Evolutionary conservation across 129 eudicot genomes (phyloP).

Genomic region (Mikania micrantha): DNA sequence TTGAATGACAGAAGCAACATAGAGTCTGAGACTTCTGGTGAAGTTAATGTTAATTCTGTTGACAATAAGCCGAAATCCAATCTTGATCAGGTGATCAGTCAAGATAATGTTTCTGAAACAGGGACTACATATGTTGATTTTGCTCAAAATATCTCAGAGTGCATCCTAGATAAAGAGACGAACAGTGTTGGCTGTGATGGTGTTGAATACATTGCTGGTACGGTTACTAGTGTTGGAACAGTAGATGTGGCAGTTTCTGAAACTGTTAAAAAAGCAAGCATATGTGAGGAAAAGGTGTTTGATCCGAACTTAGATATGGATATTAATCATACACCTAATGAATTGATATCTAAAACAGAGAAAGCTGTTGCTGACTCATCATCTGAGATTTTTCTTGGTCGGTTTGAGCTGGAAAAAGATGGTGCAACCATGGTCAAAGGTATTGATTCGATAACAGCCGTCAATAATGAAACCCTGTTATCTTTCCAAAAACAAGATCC

Average conservation of each 20-base stretch:
- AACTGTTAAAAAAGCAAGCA: slow-evolving; percentile 17
- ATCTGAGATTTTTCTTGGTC: slow-evolving; percentile 29
- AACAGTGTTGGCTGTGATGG: background rate
- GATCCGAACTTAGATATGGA: slow-evolving; percentile 20
- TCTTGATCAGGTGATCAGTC: slow-evolving; percentile 22
- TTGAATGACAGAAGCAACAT: slow-evolving; percentile 17
- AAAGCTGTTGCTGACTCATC: slow-evolving; percentile 28
- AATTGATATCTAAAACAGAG: slow-evolving; percentile 25
- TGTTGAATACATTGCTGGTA: slow-evolving; percentile 12
- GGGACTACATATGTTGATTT: background rate
- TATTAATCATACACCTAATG: slow-evolving; percentile 13
- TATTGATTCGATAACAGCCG: slow-evolving; percentile 10
- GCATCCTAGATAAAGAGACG: background rate
- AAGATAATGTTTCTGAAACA: slow-evolving; percentile 22
- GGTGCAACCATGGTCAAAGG: slow-evolving; percentile 13
- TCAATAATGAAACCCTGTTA: slow-evolving; percentile 2
- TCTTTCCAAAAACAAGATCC: slow-evolving; percentile 24
- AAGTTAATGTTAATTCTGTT: slow-evolving; percentile 10
- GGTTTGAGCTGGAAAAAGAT: slow-evolving; percentile 28
- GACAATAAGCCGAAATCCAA: slow-evolving; percentile 13
- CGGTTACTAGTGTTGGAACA: slow-evolving; percentile 8
- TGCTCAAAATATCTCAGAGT: background rate
- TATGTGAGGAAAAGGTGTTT: slow-evolving; percentile 20
- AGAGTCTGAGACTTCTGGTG: slow-evolving; percentile 17
- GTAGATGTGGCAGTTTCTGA: slow-evolving; percentile 13